A percentile compares a stretch with the other conserved stretches of the same genome.
These are phyloP conservation scores for Adansonia gregorii DNA, from an alignment of 441 rosid genomes.

Conservation along the genomic window DNA sequence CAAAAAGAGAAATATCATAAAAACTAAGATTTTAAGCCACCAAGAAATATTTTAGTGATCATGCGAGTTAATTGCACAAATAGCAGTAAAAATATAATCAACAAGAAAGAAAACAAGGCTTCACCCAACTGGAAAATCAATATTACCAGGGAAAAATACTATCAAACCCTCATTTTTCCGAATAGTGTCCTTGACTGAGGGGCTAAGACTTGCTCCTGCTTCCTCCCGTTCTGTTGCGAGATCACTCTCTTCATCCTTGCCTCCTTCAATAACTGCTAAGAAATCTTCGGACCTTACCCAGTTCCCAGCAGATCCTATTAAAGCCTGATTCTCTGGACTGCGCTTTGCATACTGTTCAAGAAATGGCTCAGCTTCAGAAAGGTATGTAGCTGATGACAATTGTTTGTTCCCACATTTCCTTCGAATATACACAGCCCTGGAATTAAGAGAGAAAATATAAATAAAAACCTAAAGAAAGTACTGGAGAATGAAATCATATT, in stretches of 20 bases:
- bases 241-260: conserved; percentile 93
- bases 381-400: conserved; percentile 74
- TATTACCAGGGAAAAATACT: conserved; percentile 91
- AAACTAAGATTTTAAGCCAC: background rate
- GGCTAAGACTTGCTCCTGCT: conserved; percentile 51
- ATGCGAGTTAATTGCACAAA: background rate
- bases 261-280: conserved; percentile 80
- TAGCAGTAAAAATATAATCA: background rate
- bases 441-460: conserved; percentile 25
- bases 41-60: conserved; percentile 1
- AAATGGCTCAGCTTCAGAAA: conserved; percentile 95
- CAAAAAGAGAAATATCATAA: background rate
- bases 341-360: conserved; percentile 85
- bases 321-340: conserved; percentile 68
- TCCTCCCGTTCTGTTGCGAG: conserved; percentile 56
- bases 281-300: conserved; percentile 75
- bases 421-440: conserved; percentile 74
- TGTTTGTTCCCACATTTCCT: conserved; percentile 74
- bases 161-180: conserved; percentile 76
- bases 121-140: conserved; percentile 23
- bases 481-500: conserved; percentile 13
- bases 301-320: conserved; percentile 92
- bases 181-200: conserved; percentile 55
- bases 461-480: background rate
- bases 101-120: conserved; percentile 13